These are phyloP conservation scores for Penicillium occitanis DNA, from an alignment of 2,329 filamentous ascomycete species.

Conservation along the genomic window DNA sequence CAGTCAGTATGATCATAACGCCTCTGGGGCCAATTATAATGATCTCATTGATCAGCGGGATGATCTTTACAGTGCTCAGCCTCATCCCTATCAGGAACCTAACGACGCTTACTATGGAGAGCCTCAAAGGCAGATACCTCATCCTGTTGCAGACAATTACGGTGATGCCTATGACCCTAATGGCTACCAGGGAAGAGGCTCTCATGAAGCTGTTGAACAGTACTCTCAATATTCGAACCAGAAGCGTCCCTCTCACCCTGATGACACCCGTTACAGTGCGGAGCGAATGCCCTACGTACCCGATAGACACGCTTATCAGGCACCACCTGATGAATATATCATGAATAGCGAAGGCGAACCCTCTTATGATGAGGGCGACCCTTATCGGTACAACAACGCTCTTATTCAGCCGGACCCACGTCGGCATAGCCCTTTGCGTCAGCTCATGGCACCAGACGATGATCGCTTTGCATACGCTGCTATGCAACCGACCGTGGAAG, in stretches of 20 bases:
- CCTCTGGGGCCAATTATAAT: not conserved
- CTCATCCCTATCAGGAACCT: slow-evolving; percentile 11
- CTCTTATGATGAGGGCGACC: slow-evolving; percentile 21
- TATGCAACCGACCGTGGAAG: slow-evolving; percentile 51
- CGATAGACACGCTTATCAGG: not conserved
- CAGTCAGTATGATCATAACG: slow-evolving; percentile 10
- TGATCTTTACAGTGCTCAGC: slow-evolving; percentile 10
- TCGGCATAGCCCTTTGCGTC: slow-evolving; percentile 32
- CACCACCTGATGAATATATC: slow-evolving; percentile 4
- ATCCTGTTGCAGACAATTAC: not conserved
- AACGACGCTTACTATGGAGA: slow-evolving; percentile 13
- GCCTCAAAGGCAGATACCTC: slow-evolving; percentile 12
- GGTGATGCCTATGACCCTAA: slow-evolving; percentile 4
- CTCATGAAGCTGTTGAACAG: slow-evolving; percentile 9
- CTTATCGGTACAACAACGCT: slow-evolving; percentile 52
- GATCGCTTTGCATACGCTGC: slow-evolving; percentile 42
- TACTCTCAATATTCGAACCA: slow-evolving; percentile 12
- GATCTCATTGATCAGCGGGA: slow-evolving; percentile 13
- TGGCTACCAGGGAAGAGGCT: slow-evolving; percentile 5
- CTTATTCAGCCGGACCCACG: slow-evolving; percentile 35
- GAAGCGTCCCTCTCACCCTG: not conserved
- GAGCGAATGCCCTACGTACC: slow-evolving; percentile 15
- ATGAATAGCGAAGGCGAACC: not conserved
- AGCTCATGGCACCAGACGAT: slow-evolving; percentile 27
- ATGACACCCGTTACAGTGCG: slow-evolving; percentile 12